Evolutionary conservation across 1,139 yeast genomes (phyloP), one percentile per base, ranked within the genome.

Genomic region (Nakaseomyces bracarensis): DNA sequence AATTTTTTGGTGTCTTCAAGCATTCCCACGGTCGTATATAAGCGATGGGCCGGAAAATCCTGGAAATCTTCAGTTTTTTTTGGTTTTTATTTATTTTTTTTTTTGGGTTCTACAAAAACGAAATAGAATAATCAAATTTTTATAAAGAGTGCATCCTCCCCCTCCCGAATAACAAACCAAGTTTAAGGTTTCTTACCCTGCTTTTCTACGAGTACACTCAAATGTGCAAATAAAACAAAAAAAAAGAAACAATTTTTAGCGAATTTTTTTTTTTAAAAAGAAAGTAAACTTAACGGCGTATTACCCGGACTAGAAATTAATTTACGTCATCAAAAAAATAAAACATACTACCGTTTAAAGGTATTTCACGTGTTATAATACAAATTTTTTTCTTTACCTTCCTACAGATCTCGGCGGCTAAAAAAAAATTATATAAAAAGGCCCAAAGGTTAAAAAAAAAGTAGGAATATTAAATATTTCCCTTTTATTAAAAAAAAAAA

Each of bases 21-120:
- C 25, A 30, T 16, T 16, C 34, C 34, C 34, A 30, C 34, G 34
- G 34, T 30, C 14, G 34, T 30, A 30, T 30, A 30, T 30, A 30
- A 30, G 34, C 34, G 34, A 30, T 30, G 34, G 34, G 22, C 34
- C 34, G 34, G 34, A 30, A 30, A 30, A 30, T 30, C 34, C 34
- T 30, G 34, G 22, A 30, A 27, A 5, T 14, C 10, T 7, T 25
- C 27, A 13, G n/a, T 11, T 3, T 28, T 28, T 28, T 28, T 28
- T 28, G 31, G 31, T 10, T 28, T 28, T 7, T 10, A n/a, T 28
- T 28, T 28, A 6, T 13, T 28, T 28, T 13, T 28, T 13, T 28
- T n/a, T 25, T 25, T 25, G 27, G n/a, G n/a, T n/a, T n/a, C n/a
- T n/a, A n/a, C n/a, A n/a, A n/a, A n/a, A n/a, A n/a, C n/a, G n/a